Evolutionary conservation across 805 yeast species (phyloP).

Genomic region (Ogataea paraovalis): DNA sequence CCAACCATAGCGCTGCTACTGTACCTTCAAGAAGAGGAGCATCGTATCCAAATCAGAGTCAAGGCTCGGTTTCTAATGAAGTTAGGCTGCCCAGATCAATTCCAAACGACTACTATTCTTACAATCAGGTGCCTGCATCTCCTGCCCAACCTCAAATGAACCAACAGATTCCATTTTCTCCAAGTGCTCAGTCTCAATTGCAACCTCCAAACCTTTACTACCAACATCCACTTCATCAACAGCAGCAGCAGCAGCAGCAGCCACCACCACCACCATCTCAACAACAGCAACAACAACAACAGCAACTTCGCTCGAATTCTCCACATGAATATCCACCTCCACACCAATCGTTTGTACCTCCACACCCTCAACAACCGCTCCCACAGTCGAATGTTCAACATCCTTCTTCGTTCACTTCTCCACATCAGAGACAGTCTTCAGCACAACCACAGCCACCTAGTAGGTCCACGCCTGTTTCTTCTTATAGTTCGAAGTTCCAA

Average conservation of each 20-base stretch:
- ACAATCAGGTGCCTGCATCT: neutral
- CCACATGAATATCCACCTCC: neutral
- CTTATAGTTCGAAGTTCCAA: neutral
- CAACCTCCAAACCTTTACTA: neutral
- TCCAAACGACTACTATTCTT: slow-evolving; percentile 16
- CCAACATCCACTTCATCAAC: neutral
- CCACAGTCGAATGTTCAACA: neutral
- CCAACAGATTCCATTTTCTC: neutral
- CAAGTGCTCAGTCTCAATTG: neutral
- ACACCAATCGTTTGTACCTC: neutral
- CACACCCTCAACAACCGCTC: neutral
- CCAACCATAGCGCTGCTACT: no score
- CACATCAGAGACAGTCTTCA: slow-evolving; percentile 3
- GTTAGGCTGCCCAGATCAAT: slow-evolving; percentile 18
- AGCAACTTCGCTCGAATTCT: neutral
- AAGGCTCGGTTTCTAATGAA: slow-evolving; percentile 2
- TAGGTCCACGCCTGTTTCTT: slow-evolving; percentile 2
- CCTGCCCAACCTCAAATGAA: neutral
- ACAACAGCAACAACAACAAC: neutral
- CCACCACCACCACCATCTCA: neutral
- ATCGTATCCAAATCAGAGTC: slow-evolving; percentile 13
- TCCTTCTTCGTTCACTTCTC: slow-evolving; percentile 9
- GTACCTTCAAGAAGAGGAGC: slow-evolving; percentile 5
- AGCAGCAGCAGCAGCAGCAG: neutral
- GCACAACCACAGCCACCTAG: neutral